A percentile compares a stretch with the other conserved stretches of the same genome.
Conservation (phyloP, 495 filamentous ascomycete genomes). For the Trichoderma parareesei region DNA sequence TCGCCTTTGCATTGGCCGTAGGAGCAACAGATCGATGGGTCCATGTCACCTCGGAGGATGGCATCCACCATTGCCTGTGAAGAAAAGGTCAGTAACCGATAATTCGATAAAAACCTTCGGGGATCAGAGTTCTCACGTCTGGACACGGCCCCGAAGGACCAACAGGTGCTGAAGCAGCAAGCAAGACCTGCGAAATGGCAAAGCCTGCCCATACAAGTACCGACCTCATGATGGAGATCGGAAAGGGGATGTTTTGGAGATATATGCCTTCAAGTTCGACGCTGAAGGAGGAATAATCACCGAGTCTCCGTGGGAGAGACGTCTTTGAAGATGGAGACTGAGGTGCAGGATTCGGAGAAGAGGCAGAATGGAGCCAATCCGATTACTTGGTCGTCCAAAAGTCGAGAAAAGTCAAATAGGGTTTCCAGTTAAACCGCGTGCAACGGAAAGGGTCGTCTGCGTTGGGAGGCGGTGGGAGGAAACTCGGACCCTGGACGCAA, state of each 20-base stretch:
- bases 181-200: not conserved
- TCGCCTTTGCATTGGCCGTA: constrained; percentile 40
- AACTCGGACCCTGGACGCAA: too few relatives aligned
- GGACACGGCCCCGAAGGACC: constrained; percentile 14
- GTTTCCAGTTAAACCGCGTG: too few relatives aligned
- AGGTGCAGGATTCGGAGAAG: too few relatives aligned
- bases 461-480: too few relatives aligned
- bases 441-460: too few relatives aligned
- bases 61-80: constrained; percentile 35
- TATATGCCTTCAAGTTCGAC: not conserved
- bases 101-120: not conserved
- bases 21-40: constrained; percentile 39
- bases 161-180: constrained; percentile 4
- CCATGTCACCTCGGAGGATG: constrained; percentile 35
- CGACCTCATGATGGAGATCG: constrained; percentile 11
- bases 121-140: constrained; percentile 10
- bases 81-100: constrained; percentile 15
- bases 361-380: too few relatives aligned
- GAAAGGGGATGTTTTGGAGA: not conserved
- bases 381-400: too few relatives aligned
- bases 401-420: too few relatives aligned
- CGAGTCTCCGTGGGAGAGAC: too few relatives aligned
- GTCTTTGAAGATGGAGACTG: too few relatives aligned
- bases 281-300: not conserved
- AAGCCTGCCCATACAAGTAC: not conserved